These are phyloP conservation scores for Talaromyces stipitatus DNA, from an alignment of 495 filamentous ascomycete genomes.

Conservation along the genomic window DNA sequence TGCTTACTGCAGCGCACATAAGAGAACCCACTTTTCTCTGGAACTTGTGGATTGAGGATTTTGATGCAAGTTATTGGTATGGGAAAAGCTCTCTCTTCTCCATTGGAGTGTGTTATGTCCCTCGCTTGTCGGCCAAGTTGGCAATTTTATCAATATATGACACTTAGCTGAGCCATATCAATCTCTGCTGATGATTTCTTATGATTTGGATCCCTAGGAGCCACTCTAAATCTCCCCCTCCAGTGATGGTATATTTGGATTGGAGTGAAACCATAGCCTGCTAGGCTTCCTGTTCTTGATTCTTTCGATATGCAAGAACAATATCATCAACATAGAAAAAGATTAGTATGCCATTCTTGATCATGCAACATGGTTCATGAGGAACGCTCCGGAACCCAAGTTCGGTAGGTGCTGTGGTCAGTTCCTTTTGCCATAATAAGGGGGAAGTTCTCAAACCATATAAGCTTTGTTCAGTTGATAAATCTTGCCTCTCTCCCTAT, in stretches of 20 bases:
- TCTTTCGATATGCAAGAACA: slow-evolving; percentile 4
- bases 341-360: slow-evolving; percentile 10
- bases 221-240: background rate
- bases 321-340: slow-evolving; percentile 23
- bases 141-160: background rate
- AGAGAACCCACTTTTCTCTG: too few relatives aligned
- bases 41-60: too few relatives aligned
- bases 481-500: background rate
- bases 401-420: slow-evolving; percentile 6
- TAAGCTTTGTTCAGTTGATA: slow-evolving; percentile 7
- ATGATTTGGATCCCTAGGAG: background rate
- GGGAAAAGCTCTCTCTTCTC: too few relatives aligned
- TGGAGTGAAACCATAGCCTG: background rate
- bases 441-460: slow-evolving; percentile 18
- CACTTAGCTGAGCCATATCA: background rate
- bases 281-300: background rate
- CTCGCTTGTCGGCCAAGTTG: background rate
- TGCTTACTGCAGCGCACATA: too few relatives aligned
- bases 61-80: too few relatives aligned
- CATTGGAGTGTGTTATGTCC: too few relatives aligned
- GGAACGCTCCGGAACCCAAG: slow-evolving; percentile 11
- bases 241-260: background rate
- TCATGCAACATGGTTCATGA: slow-evolving; percentile 14
- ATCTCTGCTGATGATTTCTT: background rate
- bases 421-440: slow-evolving; percentile 15